Percentiles rank a stretch among this genome's conserved stretches.
Evolutionary conservation across 352 stramenopile genomes (phyloP).

Genomic region (Pythium aristosporum): DNA sequence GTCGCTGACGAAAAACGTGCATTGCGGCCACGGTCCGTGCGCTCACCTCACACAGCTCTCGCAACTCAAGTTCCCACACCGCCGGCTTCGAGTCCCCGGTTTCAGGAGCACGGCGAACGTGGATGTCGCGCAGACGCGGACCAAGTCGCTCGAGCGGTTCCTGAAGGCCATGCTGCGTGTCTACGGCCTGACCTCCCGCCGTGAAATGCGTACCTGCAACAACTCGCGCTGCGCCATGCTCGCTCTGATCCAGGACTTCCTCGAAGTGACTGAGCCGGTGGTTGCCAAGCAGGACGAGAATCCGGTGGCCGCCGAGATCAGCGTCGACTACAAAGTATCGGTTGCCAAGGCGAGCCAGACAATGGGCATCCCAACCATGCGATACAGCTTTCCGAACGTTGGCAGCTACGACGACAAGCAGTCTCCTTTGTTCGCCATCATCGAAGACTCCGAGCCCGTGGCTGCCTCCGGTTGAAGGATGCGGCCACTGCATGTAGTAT

Average conservation of each 20-base stretch:
- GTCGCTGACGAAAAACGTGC: conserved; percentile 17
- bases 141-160: conserved; percentile 48
- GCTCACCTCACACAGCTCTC: conserved; percentile 39
- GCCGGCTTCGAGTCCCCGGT: conserved; percentile 26
- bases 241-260: conserved; percentile 44
- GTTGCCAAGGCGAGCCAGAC: too few relatives aligned
- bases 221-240: conserved; percentile 53
- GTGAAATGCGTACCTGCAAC: conserved; percentile 57
- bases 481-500: too few relatives aligned
- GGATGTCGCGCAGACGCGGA: conserved; percentile 37
- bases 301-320: not conserved
- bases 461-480: too few relatives aligned
- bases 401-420: not conserved
- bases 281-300: not conserved
- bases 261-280: conserved; percentile 26
- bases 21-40: conserved; percentile 48
- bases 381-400: not conserved
- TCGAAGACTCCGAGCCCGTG: conserved; percentile 3
- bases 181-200: conserved; percentile 45
- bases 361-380: not conserved
- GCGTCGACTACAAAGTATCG: not conserved
- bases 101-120: conserved; percentile 23
- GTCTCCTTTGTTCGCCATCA: conserved; percentile 1
- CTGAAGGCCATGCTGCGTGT: conserved; percentile 48
- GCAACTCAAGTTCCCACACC: conserved; percentile 55